These are phyloP conservation scores for Nemania sp. DNA, from an alignment of 2,329 filamentous ascomycete species.

Conservation along the genomic window DNA sequence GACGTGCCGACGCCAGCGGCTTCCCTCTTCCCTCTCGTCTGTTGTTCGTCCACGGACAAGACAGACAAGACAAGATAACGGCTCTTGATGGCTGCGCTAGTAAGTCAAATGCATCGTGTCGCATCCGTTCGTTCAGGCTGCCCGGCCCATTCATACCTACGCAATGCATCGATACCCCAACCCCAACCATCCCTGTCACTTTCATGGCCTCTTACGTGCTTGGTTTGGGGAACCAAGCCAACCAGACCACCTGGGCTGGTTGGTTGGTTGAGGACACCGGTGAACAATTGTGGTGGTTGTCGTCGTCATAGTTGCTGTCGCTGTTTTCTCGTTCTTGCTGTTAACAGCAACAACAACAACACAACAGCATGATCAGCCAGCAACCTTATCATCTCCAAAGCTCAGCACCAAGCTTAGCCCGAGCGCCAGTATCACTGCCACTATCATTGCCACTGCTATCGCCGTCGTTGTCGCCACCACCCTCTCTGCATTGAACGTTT, in stretches of 20 bases:
- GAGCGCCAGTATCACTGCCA: too few relatives aligned
- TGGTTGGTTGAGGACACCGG: neutral
- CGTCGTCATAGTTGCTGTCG: too few relatives aligned
- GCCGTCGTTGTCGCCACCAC: neutral
- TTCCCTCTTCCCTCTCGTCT: neutral
- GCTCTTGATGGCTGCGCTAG: constrained; percentile 40
- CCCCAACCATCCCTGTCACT: neutral
- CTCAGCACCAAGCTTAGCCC: too few relatives aligned
- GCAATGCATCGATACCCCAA: neutral
- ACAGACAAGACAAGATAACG: too few relatives aligned
- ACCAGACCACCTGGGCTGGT: neutral
- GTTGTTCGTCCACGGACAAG: too few relatives aligned
- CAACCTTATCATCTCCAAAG: neutral
- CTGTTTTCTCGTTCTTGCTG: too few relatives aligned
- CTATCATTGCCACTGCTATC: too few relatives aligned
- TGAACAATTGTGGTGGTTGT: too few relatives aligned
- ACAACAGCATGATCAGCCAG: neutral
- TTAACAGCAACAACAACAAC: neutral
- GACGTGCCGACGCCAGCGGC: too few relatives aligned
- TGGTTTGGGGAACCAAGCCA: neutral
- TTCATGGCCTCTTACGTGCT: neutral
- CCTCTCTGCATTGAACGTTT: neutral
- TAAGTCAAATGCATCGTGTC: constrained; percentile 35
- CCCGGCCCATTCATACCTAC: neutral
- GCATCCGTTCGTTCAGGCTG: neutral